A percentile compares a stretch with the other conserved stretches of the same genome.
These are phyloP conservation scores for Pascua sp. DNA, from an alignment of 1,284 basidiomycete genomes.

Conservation along the genomic window DNA sequence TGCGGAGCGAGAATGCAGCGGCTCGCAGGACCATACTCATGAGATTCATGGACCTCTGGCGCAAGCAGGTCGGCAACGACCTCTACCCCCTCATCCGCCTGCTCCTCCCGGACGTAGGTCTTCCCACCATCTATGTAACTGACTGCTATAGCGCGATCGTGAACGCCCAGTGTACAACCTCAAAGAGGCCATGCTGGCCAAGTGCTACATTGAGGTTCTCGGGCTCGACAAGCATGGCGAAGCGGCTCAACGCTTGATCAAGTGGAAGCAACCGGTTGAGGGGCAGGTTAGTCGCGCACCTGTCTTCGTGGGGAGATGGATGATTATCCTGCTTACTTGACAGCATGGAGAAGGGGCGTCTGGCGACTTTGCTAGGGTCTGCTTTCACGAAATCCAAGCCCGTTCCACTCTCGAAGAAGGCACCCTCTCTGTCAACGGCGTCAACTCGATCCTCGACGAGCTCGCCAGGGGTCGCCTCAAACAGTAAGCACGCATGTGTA, in stretches of 20 bases:
- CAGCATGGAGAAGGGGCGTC: conserved; percentile 38
- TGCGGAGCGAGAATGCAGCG: conserved; percentile 39
- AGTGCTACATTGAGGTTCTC: conserved; percentile 81
- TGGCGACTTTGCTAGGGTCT: conserved; percentile 80
- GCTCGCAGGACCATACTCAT: conserved; percentile 40
- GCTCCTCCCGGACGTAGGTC: conserved; percentile 51
- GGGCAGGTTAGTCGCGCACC: conserved; percentile 28
- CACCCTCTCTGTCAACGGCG: conserved; percentile 67
- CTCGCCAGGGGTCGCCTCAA: conserved; percentile 49
- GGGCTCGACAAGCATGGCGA: conserved; percentile 71
- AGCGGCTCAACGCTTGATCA: conserved; percentile 71
- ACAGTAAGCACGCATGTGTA: conserved; percentile 22
- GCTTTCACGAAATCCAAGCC: conserved; percentile 77
- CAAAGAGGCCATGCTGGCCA: conserved; percentile 87
- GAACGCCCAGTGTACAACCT: conserved; percentile 84
- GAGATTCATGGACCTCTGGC: conserved; percentile 47
- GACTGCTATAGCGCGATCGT: conserved; percentile 69
- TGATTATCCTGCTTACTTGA: background rate
- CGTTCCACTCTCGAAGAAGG: conserved; percentile 78
- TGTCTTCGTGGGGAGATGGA: background rate
- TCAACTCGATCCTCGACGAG: conserved; percentile 75
- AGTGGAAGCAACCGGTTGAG: conserved; percentile 77
- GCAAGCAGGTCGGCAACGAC: conserved; percentile 51
- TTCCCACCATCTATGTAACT: background rate
- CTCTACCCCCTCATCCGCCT: conserved; percentile 53